Conservation (phyloP, 441 rosid genomes). For the Corymbia citriodora region DNA sequence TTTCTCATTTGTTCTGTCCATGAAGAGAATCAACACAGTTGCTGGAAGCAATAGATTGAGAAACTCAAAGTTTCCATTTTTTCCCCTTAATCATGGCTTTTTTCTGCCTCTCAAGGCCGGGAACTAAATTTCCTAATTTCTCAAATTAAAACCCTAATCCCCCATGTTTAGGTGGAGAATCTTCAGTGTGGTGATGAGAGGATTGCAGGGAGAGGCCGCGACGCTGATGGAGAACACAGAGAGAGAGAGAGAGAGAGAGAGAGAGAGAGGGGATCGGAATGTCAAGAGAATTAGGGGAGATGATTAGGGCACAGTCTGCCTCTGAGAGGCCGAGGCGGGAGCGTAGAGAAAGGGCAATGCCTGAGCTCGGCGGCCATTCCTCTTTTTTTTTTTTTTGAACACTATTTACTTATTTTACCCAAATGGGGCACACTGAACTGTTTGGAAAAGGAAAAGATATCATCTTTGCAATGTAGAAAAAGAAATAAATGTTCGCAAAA, state of each 20-base stretch:
- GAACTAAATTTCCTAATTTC: not conserved
- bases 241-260: constrained; percentile 19
- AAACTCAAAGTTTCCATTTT: not conserved
- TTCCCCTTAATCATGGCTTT: not conserved
- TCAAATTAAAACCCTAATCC: not conserved
- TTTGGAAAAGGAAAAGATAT: not conserved
- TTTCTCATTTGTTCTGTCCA: not conserved
- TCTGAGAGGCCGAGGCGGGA: constrained; percentile 20
- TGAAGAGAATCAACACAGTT: not conserved
- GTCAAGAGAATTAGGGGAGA: constrained; percentile 33
- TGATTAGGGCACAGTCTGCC: constrained; percentile 33
- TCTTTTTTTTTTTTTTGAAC: rapidly evolving
- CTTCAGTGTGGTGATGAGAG: constrained; percentile 18
- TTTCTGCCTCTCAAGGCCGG: not conserved
- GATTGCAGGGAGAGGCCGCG: constrained; percentile 37
- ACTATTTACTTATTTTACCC: not conserved
- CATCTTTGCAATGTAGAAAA: not conserved
- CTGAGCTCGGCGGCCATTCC: not conserved
- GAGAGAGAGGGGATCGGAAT: constrained; percentile 31
- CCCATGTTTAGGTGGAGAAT: constrained; percentile 17
- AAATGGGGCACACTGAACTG: not conserved
- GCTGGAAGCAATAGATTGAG: not conserved
- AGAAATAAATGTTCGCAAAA: not conserved
- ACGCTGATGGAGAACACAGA: constrained; percentile 45
- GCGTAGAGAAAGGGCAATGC: constrained; percentile 22